These are phyloP conservation scores for Fusarium mexicanum DNA, from an alignment of 2,329 filamentous ascomycete species.

Conservation along the genomic window DNA sequence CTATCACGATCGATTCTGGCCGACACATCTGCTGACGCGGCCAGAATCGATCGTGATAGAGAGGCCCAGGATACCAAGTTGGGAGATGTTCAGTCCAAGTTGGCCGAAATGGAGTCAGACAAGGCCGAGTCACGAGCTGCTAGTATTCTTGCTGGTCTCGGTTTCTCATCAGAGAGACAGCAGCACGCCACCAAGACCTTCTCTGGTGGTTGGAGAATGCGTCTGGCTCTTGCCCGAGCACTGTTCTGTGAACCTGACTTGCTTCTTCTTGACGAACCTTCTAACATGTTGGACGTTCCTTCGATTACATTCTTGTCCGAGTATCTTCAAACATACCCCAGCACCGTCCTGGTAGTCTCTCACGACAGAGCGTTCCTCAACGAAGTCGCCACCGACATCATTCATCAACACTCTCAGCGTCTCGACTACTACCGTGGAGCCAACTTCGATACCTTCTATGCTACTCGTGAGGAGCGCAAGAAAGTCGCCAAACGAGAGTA, in stretches of 20 bases:
- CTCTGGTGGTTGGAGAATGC: slow-evolving; percentile 99
- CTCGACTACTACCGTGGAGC: slow-evolving; percentile 98
- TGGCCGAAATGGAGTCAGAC: slow-evolving; percentile 98
- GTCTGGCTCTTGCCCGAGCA: slow-evolving; percentile 90
- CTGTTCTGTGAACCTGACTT: slow-evolving; percentile 98
- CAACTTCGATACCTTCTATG: slow-evolving; percentile 98
- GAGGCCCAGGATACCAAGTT: slow-evolving; percentile 92
- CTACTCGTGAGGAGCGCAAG: slow-evolving; percentile 94
- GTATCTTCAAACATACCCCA: slow-evolving; percentile 93
- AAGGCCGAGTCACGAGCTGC: slow-evolving; percentile 96
- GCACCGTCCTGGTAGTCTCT: slow-evolving; percentile 94
- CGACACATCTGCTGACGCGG: slow-evolving; percentile 91
- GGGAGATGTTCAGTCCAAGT: slow-evolving; percentile 88
- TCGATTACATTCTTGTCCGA: slow-evolving; percentile 98
- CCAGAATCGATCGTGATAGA: slow-evolving; percentile 83
- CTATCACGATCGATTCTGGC: slow-evolving; percentile 77
- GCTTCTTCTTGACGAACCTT: slow-evolving; percentile 96
- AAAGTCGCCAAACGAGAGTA: slow-evolving; percentile 98
- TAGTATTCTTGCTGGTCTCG: slow-evolving; percentile 94
- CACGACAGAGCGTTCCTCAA: slow-evolving; percentile 99
- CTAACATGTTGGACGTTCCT: slow-evolving; percentile 99
- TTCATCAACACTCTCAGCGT: slow-evolving; percentile 96
- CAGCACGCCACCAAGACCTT: slow-evolving; percentile 96
- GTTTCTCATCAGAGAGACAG: slow-evolving; percentile 93
- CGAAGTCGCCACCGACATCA: slow-evolving; percentile 98